Base-by-base conservation (phyloP, 495 filamentous ascomycete genomes). In the Choiromyces venosus region DNA sequence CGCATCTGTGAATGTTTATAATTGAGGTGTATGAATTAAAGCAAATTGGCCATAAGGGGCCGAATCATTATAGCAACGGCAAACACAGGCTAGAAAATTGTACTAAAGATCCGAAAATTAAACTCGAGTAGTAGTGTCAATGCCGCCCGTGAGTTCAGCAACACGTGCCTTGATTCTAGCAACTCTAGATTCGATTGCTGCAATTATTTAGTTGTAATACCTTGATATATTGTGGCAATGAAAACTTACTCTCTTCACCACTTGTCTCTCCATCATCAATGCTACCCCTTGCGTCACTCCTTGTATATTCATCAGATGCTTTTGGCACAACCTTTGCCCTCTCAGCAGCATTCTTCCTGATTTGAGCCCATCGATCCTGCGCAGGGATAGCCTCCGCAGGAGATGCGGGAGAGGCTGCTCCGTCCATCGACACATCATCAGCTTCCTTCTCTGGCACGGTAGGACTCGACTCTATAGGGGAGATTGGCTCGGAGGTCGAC, bases 161-260 rank as follows among this genome's bases (percentile, higher is more conserved):
- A 99, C 96, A 44, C 95, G 88, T 71, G 96, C 96, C 84, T 97
- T 97, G 87, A 99, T 99, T 71, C 96, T 91, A 44, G 95, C 95
- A 73, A 97, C 95, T 71, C 95, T 91, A 52, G 93, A 92, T 82
- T 99, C 95, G 77, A 99, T 97, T 37, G 93, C 92, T 96, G 73
- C 14, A 77, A 36, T 18, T 14, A 29, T 80, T 64, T 78, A 71
- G 61, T 25, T n/a, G 16, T 56, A 4, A 64, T 36, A 16, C 37
- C 10, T 35, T 21, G 18, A 66, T 16, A 29, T 73, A 6, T 65
- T 66, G 9, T 29, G 66, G 5, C 18, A 56, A 71, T 19, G 52
- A 10, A 10, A 42, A 88, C 93, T 89, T 87, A 93, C 93, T 97
- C 86, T 99, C 95, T 87, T 99, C 96, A 29, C 91, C 94, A 81